Percentiles rank a stretch among this genome's conserved stretches.
Evolutionary conservation across 306 rosid species (phyloP).

Genomic region (Quercus bicolor): DNA sequence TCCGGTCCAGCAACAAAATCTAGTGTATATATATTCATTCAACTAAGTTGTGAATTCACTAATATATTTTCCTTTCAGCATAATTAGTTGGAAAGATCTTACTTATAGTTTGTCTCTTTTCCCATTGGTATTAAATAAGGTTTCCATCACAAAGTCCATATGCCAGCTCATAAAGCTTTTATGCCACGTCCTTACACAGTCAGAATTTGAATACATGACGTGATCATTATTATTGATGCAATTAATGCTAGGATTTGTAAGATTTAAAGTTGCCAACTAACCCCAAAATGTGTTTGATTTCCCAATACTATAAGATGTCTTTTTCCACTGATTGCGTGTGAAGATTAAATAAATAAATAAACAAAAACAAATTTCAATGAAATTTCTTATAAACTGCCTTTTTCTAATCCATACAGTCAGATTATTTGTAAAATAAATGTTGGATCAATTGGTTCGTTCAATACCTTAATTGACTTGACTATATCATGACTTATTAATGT

Average conservation of each 20-base stretch:
- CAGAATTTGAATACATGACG: constrained; percentile 1
- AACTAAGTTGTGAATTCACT: too few species aligned
- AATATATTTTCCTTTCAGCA: background rate
- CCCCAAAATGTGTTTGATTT: background rate
- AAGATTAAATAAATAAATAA: too few species aligned
- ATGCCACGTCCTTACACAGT: constrained; percentile 35
- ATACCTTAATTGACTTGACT: too few species aligned
- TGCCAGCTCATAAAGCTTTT: constrained; percentile 45
- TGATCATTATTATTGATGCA: background rate
- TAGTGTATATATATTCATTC: too few species aligned
- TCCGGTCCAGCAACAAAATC: too few species aligned
- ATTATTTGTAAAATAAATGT: too few species aligned
- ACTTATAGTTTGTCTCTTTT: background rate
- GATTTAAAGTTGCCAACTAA: constrained; percentile 10
- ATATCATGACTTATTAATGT: too few species aligned
- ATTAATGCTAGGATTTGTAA: background rate
- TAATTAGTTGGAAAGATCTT: background rate
- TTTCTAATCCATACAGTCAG: too few species aligned
- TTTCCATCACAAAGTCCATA: constrained; percentile 39
- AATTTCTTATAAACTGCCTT: too few species aligned
- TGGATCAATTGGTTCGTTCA: background rate
- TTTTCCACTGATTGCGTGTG: background rate
- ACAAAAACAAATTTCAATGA: background rate
- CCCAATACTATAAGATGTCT: background rate
- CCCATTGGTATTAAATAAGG: background rate